Percentiles rank a stretch among this genome's conserved stretches.
phyloP scores from a whole-genome alignment of 805 yeast genomes.

The Pichia insulana region DNA sequence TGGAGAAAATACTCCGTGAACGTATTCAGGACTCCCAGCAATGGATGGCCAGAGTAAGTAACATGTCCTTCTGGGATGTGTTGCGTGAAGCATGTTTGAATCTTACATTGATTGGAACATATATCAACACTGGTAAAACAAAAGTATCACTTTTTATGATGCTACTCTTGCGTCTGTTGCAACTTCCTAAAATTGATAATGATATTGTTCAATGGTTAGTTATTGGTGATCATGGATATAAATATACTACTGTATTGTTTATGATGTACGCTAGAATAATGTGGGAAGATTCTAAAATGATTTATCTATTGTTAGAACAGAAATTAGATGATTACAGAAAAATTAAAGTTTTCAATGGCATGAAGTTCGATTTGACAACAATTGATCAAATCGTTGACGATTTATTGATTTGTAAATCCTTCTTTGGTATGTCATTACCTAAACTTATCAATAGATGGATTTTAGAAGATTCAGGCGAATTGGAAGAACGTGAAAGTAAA shows the following conservation, averaged over 20 bases:
- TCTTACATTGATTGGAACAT: slow-evolving; percentile 41
- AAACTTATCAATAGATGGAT: slow-evolving; percentile 36
- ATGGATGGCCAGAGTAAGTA: slow-evolving; percentile 34
- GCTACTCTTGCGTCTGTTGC: slow-evolving; percentile 65
- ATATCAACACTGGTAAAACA: slow-evolving; percentile 31
- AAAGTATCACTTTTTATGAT: slow-evolving; percentile 70
- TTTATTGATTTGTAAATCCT: slow-evolving; percentile 46
- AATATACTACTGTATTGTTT: slow-evolving; percentile 63
- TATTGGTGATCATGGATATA: slow-evolving; percentile 56
- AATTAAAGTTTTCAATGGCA: slow-evolving; percentile 37
- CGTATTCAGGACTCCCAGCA: slow-evolving; percentile 39
- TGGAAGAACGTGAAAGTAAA: slow-evolving; percentile 33
- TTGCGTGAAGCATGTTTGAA: slow-evolving; percentile 34
- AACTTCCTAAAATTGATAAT: slow-evolving; percentile 52
- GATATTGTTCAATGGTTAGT: slow-evolving; percentile 50
- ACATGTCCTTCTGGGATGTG: slow-evolving; percentile 33
- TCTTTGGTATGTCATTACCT: slow-evolving; percentile 70
- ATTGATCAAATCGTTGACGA: slow-evolving; percentile 73
- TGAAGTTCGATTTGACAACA: slow-evolving; percentile 35
- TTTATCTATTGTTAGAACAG: slow-evolving; percentile 37
- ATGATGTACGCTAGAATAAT: slow-evolving; percentile 54
- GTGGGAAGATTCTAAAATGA: slow-evolving; percentile 16
- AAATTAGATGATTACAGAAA: slow-evolving; percentile 61
- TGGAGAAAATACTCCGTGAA: slow-evolving; percentile 52
- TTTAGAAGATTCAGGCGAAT: slow-evolving; percentile 34